A percentile compares a stretch with the other conserved stretches of the same genome.
Conservation (phyloP, 495 filamentous ascomycete species). For the Penicillium arizonense region DNA sequence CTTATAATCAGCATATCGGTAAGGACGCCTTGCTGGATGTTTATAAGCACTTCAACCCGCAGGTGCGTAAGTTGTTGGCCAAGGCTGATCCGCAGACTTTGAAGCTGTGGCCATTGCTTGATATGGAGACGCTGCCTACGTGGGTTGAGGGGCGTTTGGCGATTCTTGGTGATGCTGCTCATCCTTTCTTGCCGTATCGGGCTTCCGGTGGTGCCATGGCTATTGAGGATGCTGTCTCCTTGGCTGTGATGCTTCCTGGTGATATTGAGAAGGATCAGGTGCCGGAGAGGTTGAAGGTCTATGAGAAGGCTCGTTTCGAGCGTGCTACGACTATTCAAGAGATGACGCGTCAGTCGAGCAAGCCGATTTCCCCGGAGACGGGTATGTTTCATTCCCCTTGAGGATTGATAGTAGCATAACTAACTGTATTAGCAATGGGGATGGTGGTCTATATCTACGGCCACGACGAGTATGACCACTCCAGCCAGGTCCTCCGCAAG, state of each 20-base stretch:
- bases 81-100: constrained; percentile 49
- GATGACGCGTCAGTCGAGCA: constrained; percentile 39
- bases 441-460: constrained; percentile 58
- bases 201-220: constrained; percentile 57
- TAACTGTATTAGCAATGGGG: constrained; percentile 34
- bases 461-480: constrained; percentile 58
- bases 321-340: constrained; percentile 56
- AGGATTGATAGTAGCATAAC: background rate
- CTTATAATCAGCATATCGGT: constrained; percentile 48
- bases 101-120: constrained; percentile 58
- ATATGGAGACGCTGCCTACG: constrained; percentile 54
- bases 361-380: constrained; percentile 11
- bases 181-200: constrained; percentile 58
- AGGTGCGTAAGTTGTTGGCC: constrained; percentile 39
- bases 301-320: constrained; percentile 53
- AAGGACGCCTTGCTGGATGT: constrained; percentile 47
- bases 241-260: constrained; percentile 50
- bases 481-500: constrained; percentile 47
- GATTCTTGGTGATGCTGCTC: constrained; percentile 61
- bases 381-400: constrained; percentile 10
- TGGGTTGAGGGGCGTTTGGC: constrained; percentile 52
- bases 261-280: constrained; percentile 42
- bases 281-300: constrained; percentile 53
- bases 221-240: constrained; percentile 60
- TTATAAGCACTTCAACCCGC: constrained; percentile 49